Evolutionary conservation across 2,329 filamentous ascomycete species (phyloP).

Genomic region (Claviceps arundinis): DNA sequence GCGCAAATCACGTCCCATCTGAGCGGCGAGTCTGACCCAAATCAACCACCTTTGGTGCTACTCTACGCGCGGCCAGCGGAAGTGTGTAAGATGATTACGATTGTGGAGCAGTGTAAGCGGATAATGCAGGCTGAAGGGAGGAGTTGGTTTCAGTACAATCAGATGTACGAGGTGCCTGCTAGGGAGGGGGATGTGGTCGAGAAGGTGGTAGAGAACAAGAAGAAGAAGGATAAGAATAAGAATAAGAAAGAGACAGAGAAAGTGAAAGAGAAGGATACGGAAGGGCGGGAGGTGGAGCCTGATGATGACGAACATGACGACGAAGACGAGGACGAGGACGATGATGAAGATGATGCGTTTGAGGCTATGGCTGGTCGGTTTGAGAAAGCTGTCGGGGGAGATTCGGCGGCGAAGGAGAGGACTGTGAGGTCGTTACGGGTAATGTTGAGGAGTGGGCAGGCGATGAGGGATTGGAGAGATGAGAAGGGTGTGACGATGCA

Average conservation of each 20-base stretch:
- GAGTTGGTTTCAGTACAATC: constrained; percentile 44
- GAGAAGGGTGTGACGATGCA: constrained; percentile 34
- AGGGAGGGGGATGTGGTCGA: constrained; percentile 23
- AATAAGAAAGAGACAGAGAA: too few relatives aligned
- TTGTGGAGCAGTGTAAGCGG: constrained; percentile 52
- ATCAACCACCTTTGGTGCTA: constrained; percentile 24
- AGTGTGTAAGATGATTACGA: constrained; percentile 52
- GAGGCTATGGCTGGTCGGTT: constrained; percentile 45
- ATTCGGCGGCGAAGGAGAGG: constrained; percentile 26
- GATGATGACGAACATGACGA: too few relatives aligned
- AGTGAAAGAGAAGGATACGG: too few relatives aligned
- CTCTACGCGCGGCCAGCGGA: constrained; percentile 37
- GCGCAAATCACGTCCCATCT: constrained; percentile 31
- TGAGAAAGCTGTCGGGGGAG: constrained; percentile 37
- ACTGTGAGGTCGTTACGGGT: constrained; percentile 43
- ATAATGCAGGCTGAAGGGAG: constrained; percentile 34
- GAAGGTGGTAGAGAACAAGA: constrained; percentile 26
- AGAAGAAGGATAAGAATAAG: constrained; percentile 9
- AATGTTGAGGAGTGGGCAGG: constrained; percentile 41
- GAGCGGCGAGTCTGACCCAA: constrained; percentile 9
- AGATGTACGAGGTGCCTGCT: constrained; percentile 35
- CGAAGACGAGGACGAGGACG: constrained; percentile 15
- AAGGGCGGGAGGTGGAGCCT: too few relatives aligned
- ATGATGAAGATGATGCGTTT: constrained; percentile 35
- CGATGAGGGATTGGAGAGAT: constrained; percentile 41